Base-by-base conservation (phyloP, 2,329 filamentous ascomycete genomes). In the Colletotrichum siamense region DNA sequence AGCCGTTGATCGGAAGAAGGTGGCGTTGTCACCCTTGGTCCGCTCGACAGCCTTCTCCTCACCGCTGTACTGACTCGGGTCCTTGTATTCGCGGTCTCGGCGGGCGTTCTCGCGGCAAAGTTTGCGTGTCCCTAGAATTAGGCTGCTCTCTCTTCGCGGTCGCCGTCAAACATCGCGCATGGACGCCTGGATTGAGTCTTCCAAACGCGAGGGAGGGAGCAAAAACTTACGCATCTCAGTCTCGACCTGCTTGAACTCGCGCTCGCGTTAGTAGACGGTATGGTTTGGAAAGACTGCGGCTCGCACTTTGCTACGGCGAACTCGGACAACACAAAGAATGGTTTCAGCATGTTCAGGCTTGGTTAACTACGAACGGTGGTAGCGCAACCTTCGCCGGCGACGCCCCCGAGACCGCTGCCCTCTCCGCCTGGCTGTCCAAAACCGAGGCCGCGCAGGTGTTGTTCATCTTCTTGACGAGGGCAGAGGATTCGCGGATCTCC, bases 1-100 rank as follows among this genome's bases (percentile, higher is more conserved):
- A 24, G 24, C 24, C 24, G 24, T 24, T 24, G 24, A 24, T 4
- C 89, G 85, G 84, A 89, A 91, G 81, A 89, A 91, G 28, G 86
- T 88, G 67, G 91, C 91, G 75, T 88, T 84, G 80, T 93, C 92
- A 10, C 91, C 91, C 73, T 86, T 85, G 77, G 92, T 87, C 36
- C 87, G 83, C 85, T 93, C 90, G 15, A 84, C 64, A 26, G 83
- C 66, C 84, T 87, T 90, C 85, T 92, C 89, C 78, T 89, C 89
- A 57, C 86, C 82, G 4, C 89, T 91, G 82, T 91, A 89, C 74
- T 89, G 85, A 67, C 85, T 83, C 5, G 86, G 87, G 13, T 84
- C 83, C 82, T 90, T 88, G 80, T 87, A 84, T 69, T 86, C 80
- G 76, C 78, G 78, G 79, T 92, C 89, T 16, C 92, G 86, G 65